phyloP scores from a whole-genome alignment of 768 basidiomycete species.

The Phanerochaete sordida region DNA sequence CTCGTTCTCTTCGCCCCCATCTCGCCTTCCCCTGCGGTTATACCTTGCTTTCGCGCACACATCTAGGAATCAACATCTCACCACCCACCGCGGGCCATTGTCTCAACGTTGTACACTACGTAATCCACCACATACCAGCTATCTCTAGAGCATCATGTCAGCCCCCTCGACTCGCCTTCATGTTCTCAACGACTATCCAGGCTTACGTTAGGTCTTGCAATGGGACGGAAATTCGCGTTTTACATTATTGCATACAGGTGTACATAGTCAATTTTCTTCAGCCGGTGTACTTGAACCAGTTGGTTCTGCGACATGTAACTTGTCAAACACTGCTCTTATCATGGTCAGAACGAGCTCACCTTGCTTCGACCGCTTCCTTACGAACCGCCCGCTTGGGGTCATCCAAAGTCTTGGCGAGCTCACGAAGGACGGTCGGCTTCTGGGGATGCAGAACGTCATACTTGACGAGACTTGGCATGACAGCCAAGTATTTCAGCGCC shows the following conservation, averaged over 20 bases:
- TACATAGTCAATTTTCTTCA: too few species aligned
- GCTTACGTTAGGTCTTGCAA: background rate
- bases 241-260: too few species aligned
- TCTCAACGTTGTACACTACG: conserved; percentile 2
- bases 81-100: background rate
- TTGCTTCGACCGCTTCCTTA: conserved; percentile 83
- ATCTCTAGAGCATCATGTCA: background rate
- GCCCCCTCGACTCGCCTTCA: background rate
- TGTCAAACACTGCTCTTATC: background rate
- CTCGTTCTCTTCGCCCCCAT: background rate
- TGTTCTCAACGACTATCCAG: background rate
- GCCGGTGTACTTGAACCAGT: conserved; percentile 52
- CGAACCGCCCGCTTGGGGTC: conserved; percentile 86
- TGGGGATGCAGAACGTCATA: conserved; percentile 82
- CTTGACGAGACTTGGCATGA: conserved; percentile 71
- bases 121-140: conserved; percentile 2
- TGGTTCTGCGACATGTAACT: background rate
- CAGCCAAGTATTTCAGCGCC: conserved; percentile 71
- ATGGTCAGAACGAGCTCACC: conserved; percentile 26
- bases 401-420: conserved; percentile 74
- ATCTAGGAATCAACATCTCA: conserved; percentile 3
- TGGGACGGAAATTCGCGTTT: background rate
- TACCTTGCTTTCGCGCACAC: background rate
- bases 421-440: conserved; percentile 69
- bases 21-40: background rate